Percentiles rank a stretch among this genome's conserved stretches.
phyloP scores from a whole-genome alignment of 208 protist genomes.

The Leishmania braziliensis region DNA sequence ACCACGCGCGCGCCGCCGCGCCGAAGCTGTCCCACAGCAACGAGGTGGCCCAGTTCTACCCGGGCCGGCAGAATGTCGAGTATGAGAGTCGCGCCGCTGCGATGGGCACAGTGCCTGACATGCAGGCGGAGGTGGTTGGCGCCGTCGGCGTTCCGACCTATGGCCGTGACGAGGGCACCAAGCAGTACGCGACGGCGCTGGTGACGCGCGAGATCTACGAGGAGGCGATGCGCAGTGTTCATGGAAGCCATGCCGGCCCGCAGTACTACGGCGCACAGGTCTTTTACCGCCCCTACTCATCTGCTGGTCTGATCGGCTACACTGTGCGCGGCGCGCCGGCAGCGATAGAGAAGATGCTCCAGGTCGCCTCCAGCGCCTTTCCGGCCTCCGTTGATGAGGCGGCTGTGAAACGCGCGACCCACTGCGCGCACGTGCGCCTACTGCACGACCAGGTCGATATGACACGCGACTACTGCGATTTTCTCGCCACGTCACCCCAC shows the following conservation, averaged over 20 bases:
- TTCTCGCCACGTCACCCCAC: conserved; percentile 66
- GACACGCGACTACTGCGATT: conserved; percentile 83
- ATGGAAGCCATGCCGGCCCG: conserved; percentile 22
- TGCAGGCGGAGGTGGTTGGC: conserved; percentile 76
- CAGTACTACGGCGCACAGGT: conserved; percentile 52
- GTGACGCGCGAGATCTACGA: conserved; percentile 73
- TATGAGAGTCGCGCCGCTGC: conserved; percentile 69
- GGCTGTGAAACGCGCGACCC: conserved; percentile 37
- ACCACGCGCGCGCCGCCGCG: conserved; percentile 48
- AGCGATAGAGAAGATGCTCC: conserved; percentile 41
- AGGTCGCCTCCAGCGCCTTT: conserved; percentile 41
- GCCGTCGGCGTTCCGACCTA: conserved; percentile 67
- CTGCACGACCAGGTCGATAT: conserved; percentile 56
- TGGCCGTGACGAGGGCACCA: conserved; percentile 57
- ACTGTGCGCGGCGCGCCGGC: conserved; percentile 63
- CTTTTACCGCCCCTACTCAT: conserved; percentile 85
- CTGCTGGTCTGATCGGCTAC: conserved; percentile 77
- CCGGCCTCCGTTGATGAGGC: conserved; percentile 39
- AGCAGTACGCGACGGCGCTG: conserved; percentile 61
- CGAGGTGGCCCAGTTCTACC: conserved; percentile 82
- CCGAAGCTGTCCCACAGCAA: conserved; percentile 48
- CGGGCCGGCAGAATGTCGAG: conserved; percentile 52
- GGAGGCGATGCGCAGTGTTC: conserved; percentile 32
- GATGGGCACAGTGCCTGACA: conserved; percentile 87
- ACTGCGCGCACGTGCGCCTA: conserved; percentile 52